Conservation (phyloP, 768 basidiomycete species). For the Mrakia blollopis region DNA sequence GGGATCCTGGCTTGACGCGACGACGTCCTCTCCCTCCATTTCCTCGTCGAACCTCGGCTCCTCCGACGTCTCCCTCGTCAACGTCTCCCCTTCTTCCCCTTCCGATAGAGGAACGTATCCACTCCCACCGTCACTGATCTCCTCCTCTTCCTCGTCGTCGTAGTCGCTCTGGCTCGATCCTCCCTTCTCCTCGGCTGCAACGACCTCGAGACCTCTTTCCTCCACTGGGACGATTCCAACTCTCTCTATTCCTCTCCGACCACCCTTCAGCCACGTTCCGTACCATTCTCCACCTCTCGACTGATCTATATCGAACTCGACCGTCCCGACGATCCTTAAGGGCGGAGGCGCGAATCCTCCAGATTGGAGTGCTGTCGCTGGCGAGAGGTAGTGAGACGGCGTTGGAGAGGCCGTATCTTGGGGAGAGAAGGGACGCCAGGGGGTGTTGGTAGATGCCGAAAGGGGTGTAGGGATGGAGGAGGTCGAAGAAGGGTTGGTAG, state of each 20-base stretch:
- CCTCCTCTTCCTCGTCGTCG: slow-evolving; percentile 1
- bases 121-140: slow-evolving; percentile 12
- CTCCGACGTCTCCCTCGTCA: slow-evolving; percentile 2
- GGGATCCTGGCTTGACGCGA: neutral
- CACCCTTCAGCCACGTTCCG: slow-evolving; percentile 6
- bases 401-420: neutral
- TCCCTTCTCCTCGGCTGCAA: neutral
- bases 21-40: neutral
- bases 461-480: neutral
- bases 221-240: neutral
- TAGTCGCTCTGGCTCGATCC: neutral
- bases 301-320: slow-evolving; percentile 20
- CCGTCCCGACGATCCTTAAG: slow-evolving; percentile 13
- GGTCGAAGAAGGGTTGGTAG: neutral
- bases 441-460: neutral
- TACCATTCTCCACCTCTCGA: slow-evolving; percentile 7
- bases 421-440: neutral
- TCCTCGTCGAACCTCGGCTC: neutral
- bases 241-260: neutral
- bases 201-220: neutral
- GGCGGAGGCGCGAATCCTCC: slow-evolving; percentile 8
- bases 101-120: slow-evolving; percentile 14
- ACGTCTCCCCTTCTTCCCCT: neutral
- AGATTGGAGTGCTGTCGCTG: neutral
- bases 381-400: slow-evolving; percentile 1